Percentiles rank a stretch among this genome's conserved stretches.
These are phyloP conservation scores for Crithidia mellificae DNA, from an alignment of 208 protist species.

Conservation along the genomic window DNA sequence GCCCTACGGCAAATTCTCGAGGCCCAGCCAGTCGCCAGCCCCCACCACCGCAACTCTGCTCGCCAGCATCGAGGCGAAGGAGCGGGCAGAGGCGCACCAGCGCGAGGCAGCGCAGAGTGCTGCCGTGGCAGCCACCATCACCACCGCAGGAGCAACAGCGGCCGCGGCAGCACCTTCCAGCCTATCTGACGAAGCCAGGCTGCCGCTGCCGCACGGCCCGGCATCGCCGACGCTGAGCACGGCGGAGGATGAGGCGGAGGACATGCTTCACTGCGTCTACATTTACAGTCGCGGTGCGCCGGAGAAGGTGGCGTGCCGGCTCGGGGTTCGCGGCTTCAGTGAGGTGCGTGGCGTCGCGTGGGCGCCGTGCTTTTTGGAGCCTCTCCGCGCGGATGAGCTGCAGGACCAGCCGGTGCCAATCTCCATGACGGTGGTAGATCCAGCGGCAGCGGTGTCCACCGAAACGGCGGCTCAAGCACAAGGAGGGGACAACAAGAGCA, in stretches of 20 bases:
- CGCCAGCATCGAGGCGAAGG: slow-evolving; percentile 38
- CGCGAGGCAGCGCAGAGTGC: not conserved
- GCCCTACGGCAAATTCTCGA: slow-evolving; percentile 71
- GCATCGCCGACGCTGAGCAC: not conserved
- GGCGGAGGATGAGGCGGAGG: slow-evolving; percentile 34
- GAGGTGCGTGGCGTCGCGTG: slow-evolving; percentile 79
- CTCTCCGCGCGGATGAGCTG: slow-evolving; percentile 27
- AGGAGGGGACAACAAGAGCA: no score
- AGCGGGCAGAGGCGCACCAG: slow-evolving; percentile 20
- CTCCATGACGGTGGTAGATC: not conserved
- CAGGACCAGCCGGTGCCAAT: slow-evolving; percentile 18
- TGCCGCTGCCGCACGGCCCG: not conserved
- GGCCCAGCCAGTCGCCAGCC: slow-evolving; percentile 3
- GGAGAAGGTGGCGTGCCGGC: slow-evolving; percentile 59
- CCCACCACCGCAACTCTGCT: slow-evolving; percentile 28
- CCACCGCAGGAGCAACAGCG: not conserved
- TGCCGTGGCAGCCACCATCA: not conserved
- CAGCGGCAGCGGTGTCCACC: not conserved
- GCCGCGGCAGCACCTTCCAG: not conserved
- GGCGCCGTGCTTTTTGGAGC: slow-evolving; percentile 82
- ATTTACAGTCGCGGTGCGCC: slow-evolving; percentile 68
- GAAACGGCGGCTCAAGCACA: no score
- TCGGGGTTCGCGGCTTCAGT: slow-evolving; percentile 65
- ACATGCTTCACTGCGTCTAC: slow-evolving; percentile 83
- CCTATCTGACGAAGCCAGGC: not conserved